Conservation (phyloP, 305 asterid species). For the Fraxinus sp. region DNA sequence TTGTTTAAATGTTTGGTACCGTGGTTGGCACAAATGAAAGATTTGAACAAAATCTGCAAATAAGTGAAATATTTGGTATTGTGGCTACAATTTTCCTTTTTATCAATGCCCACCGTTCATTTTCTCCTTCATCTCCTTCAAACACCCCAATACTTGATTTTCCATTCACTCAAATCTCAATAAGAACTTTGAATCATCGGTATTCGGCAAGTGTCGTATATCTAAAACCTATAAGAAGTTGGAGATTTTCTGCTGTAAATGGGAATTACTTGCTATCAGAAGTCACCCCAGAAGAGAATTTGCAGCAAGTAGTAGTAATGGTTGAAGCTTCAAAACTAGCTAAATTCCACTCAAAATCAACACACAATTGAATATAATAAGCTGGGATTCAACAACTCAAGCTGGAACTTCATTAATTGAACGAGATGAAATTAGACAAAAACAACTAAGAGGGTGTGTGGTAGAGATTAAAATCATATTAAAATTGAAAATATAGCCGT, state of each 20-base stretch:
- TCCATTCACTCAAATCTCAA: slow-evolving; percentile 14
- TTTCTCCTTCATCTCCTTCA: slow-evolving; percentile 5
- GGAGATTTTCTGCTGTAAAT: slow-evolving; percentile 36
- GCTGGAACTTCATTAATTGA: background rate
- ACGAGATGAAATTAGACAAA: background rate
- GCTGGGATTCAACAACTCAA: background rate
- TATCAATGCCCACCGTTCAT: slow-evolving; percentile 5
- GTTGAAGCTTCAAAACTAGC: background rate
- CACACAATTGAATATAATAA: background rate
- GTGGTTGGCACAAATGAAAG: too few species aligned
- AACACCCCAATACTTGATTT: slow-evolving; percentile 12
- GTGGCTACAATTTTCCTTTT: too few species aligned
- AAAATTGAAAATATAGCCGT: too few species aligned
- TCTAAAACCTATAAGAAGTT: slow-evolving; percentile 29
- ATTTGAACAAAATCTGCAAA: too few species aligned
- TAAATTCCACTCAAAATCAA: background rate
- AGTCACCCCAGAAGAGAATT: slow-evolving; percentile 42
- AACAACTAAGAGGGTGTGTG: too few species aligned
- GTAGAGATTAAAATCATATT: too few species aligned
- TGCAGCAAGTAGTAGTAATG: slow-evolving; percentile 35
- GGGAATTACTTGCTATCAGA: slow-evolving; percentile 44
- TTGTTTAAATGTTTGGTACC: too few species aligned
- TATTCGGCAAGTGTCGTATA: slow-evolving; percentile 6
- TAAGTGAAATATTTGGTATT: too few species aligned
- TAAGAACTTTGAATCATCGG: slow-evolving; percentile 1